These are phyloP conservation scores for Quaeritorhiza haematococci DNA, from an alignment of 371 early-diverging fungal genomes.

Conservation along the genomic window DNA sequence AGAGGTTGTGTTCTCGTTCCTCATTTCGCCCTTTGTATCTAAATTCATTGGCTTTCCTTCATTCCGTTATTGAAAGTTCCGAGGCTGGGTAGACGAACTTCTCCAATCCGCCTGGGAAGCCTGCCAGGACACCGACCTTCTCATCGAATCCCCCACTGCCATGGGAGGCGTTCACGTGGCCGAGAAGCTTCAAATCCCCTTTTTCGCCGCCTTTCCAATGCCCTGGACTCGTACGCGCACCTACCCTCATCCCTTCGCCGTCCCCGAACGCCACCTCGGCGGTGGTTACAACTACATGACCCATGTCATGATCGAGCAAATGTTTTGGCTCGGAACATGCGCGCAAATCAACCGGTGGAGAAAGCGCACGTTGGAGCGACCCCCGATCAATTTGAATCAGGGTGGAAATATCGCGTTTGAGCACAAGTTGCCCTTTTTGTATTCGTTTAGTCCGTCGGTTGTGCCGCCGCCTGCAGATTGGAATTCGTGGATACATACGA, in stretches of 20 bases:
- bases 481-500: slow-evolving; percentile 70
- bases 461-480: slow-evolving; percentile 73
- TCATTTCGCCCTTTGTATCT: background rate
- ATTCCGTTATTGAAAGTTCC: slow-evolving; percentile 41
- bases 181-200: slow-evolving; percentile 65
- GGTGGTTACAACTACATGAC: slow-evolving; percentile 75
- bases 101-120: slow-evolving; percentile 65
- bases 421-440: slow-evolving; percentile 65
- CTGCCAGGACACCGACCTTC: slow-evolving; percentile 66
- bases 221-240: slow-evolving; percentile 77
- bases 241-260: slow-evolving; percentile 80
- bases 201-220: slow-evolving; percentile 72
- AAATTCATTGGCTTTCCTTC: no score
- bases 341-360: slow-evolving; percentile 64
- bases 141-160: slow-evolving; percentile 73
- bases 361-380: slow-evolving; percentile 39
- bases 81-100: slow-evolving; percentile 71
- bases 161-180: slow-evolving; percentile 77
- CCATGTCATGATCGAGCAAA: slow-evolving; percentile 70
- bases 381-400: slow-evolving; percentile 4
- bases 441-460: slow-evolving; percentile 66
- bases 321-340: slow-evolving; percentile 67
- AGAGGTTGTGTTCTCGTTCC: background rate
- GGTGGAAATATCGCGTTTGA: slow-evolving; percentile 25
- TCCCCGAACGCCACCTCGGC: slow-evolving; percentile 58